phyloP scores from a whole-genome alignment of 1,284 basidiomycete genomes.

The Tilletia setariae region DNA sequence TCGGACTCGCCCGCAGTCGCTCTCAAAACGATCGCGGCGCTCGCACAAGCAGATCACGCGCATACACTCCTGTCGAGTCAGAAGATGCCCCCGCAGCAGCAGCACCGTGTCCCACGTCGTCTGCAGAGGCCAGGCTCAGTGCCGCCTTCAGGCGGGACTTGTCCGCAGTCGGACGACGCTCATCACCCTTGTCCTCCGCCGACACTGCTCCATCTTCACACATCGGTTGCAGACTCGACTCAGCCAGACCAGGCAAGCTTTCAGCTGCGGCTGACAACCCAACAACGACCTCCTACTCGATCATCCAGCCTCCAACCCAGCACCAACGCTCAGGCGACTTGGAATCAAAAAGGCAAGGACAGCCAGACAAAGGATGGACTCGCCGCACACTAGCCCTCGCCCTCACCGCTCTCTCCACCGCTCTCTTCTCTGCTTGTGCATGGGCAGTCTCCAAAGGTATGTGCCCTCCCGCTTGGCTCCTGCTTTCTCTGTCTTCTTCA shows the following conservation, averaged over 20 bases:
- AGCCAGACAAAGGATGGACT: not conserved
- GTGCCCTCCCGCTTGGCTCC: not conserved
- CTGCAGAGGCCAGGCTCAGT: no score
- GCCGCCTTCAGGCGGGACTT: no score
- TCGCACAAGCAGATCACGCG: no score
- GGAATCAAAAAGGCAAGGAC: no score
- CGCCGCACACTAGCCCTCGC: not conserved
- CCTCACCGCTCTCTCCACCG: conserved; percentile 2
- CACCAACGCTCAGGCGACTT: no score
- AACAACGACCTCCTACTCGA: no score
- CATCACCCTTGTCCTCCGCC: not conserved
- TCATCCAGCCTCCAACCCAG: no score
- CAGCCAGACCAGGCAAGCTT: no score
- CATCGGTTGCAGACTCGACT: not conserved
- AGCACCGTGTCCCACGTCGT: no score
- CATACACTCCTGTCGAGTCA: no score
- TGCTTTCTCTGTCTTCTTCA: not conserved
- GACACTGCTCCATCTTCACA: not conserved
- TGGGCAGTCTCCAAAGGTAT: conserved; percentile 10
- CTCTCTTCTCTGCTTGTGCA: not conserved
- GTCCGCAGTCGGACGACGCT: not conserved
- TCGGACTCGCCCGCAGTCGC: conserved; percentile 3
- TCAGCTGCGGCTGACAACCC: no score
- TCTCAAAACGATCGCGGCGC: not conserved
- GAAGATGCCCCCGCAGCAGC: no score